A percentile compares a stretch with the other conserved stretches of the same genome.
Conservation (phyloP, 441 rosid species). For the Isatis lusitanica region DNA sequence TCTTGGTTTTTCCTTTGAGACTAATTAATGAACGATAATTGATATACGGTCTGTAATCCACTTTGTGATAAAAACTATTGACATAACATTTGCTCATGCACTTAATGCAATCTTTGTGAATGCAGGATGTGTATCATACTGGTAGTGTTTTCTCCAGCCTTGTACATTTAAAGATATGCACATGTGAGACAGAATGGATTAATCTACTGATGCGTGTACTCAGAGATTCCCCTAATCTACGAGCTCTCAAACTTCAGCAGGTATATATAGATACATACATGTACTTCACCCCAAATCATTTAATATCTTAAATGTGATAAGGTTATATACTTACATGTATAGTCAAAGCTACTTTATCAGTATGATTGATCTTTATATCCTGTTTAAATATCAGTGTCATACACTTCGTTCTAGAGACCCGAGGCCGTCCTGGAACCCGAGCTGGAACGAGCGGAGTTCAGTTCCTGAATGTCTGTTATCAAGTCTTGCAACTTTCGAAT, state of each 20-base stretch:
- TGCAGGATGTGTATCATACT: constrained; percentile 14
- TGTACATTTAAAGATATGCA: not conserved
- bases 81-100: not conserved
- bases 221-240: constrained; percentile 6
- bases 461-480: constrained; percentile 15
- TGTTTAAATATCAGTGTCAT: not conserved
- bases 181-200: constrained; percentile 5
- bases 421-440: not conserved
- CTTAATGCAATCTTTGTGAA: not conserved
- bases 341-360: not conserved
- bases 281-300: too few species aligned
- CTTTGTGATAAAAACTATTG: not conserved
- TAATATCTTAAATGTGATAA: too few species aligned
- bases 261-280: too few species aligned
- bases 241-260: not conserved
- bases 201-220: constrained; percentile 15
- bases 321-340: not conserved
- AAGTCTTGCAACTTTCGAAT: not conserved
- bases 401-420: not conserved
- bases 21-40: not conserved
- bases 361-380: not conserved
- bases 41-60: not conserved
- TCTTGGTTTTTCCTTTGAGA: not conserved
- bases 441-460: constrained; percentile 10
- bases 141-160: constrained; percentile 16